These are phyloP conservation scores for Stachybotrys echinatus DNA, from an alignment of 2,329 filamentous ascomycete species.

Conservation along the genomic window DNA sequence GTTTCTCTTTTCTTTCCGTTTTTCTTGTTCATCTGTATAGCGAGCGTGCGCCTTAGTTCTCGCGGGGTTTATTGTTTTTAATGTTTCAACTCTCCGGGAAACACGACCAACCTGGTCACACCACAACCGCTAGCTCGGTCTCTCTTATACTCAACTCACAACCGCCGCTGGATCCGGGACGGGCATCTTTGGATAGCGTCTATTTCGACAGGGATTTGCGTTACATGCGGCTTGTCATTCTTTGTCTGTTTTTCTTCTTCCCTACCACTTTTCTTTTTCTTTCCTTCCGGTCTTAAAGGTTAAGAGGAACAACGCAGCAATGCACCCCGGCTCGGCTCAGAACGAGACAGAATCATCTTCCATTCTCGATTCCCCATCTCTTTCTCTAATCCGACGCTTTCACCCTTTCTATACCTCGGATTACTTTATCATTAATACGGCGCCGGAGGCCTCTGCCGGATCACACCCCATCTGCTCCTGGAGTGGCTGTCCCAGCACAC, in stretches of 20 bases:
- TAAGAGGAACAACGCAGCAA: constrained; percentile 60
- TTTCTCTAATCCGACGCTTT: constrained; percentile 7
- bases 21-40: constrained; percentile 37
- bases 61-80: constrained; percentile 26
- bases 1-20: constrained; percentile 29
- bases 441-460: constrained; percentile 20
- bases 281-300: constrained; percentile 30
- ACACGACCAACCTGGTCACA: constrained; percentile 23
- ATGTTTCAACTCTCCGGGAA: constrained; percentile 31
- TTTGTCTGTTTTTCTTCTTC: constrained; percentile 23
- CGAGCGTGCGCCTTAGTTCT: constrained; percentile 30
- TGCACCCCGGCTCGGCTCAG: constrained; percentile 47
- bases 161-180: constrained; percentile 51
- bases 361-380: constrained; percentile 32
- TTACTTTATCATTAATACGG: constrained; percentile 15
- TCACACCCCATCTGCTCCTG: constrained; percentile 12
- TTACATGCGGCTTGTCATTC: constrained; percentile 39
- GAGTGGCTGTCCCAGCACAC: constrained; percentile 8
- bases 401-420: constrained; percentile 8
- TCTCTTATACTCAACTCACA: constrained; percentile 34
- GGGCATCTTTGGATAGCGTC: constrained; percentile 48
- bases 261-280: constrained; percentile 18
- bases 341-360: constrained; percentile 40
- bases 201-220: constrained; percentile 41
- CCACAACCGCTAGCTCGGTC: constrained; percentile 45